Evolutionary conservation across 2,329 filamentous ascomycete species (phyloP).

Genomic region (Arthrocladium fulminans): DNA sequence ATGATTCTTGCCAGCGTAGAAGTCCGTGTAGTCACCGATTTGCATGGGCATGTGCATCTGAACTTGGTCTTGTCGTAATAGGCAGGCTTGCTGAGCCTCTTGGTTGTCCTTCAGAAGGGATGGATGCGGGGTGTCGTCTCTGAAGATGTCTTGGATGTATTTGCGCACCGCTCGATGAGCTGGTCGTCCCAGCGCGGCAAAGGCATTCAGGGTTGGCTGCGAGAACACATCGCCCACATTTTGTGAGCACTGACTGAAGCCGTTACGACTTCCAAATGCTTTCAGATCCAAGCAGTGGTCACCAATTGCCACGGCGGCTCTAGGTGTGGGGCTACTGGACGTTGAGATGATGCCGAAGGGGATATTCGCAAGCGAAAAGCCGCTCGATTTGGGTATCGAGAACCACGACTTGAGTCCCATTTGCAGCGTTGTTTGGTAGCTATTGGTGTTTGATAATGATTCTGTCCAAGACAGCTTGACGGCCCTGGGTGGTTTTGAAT

Average conservation of each 20-base stretch:
- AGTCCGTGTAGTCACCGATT: constrained; percentile 78
- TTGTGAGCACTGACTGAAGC: constrained; percentile 52
- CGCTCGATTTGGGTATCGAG: constrained; percentile 49
- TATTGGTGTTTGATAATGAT: too few relatives aligned
- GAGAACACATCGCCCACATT: constrained; percentile 54
- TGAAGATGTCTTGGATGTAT: constrained; percentile 60
- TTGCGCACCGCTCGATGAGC: constrained; percentile 60
- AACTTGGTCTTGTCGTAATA: constrained; percentile 52
- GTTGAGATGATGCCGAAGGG: constrained; percentile 76
- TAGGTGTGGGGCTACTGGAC: constrained; percentile 44
- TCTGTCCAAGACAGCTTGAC: too few relatives aligned
- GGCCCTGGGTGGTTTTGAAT: too few relatives aligned
- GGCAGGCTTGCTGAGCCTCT: constrained; percentile 46
- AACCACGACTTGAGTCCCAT: constrained; percentile 48
- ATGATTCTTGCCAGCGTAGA: constrained; percentile 73
- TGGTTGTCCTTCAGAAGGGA: constrained; percentile 55
- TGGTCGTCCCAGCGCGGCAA: constrained; percentile 61
- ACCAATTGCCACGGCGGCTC: constrained; percentile 64
- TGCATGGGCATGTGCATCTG: constrained; percentile 64
- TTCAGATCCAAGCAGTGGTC: constrained; percentile 62
- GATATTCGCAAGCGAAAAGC: constrained; percentile 71
- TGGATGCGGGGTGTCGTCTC: constrained; percentile 49
- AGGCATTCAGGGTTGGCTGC: constrained; percentile 59
- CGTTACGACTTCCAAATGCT: constrained; percentile 49
- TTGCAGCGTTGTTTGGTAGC: too few relatives aligned